Percentiles rank a stretch among this genome's conserved stretches.
Evolutionary conservation across 164 flowering plant species (phyloP).

Genomic region (Echeveria elegans): DNA sequence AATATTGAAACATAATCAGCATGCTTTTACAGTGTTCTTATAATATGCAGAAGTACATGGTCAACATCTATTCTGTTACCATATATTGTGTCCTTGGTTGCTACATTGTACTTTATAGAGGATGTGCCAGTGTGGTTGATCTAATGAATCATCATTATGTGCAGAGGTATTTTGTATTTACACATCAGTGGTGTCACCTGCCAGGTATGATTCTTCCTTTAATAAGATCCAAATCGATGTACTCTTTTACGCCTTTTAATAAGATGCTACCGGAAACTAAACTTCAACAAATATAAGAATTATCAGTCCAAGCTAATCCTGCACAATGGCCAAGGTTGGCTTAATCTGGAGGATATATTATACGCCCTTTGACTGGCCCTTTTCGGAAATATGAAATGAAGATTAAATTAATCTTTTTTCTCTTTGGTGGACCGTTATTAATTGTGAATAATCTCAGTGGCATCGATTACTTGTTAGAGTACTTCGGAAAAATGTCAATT

Average conservation of each 20-base stretch:
- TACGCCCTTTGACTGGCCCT: not conserved
- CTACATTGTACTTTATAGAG: not conserved
- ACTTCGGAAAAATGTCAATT: not conserved
- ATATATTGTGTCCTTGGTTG: not conserved
- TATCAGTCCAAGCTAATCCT: not conserved
- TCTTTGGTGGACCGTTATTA: not conserved
- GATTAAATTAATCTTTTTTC: not conserved
- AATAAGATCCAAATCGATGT: not conserved
- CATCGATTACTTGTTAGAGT: not conserved
- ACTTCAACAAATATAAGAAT: not conserved
- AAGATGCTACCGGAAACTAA: not conserved
- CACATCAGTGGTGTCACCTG: slow-evolving; percentile 44
- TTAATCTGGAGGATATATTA: not conserved
- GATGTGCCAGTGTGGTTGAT: not conserved
- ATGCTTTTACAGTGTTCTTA: not conserved
- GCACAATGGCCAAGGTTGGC: not conserved
- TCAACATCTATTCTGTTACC: slow-evolving; percentile 7
- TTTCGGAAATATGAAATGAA: not conserved
- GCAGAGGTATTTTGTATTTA: slow-evolving; percentile 56
- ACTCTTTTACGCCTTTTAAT: not conserved
- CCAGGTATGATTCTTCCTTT: slow-evolving; percentile 50
- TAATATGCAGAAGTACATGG: not conserved
- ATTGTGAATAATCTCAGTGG: not conserved
- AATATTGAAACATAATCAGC: not conserved
- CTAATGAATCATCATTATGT: slow-evolving; percentile 9